A percentile compares a stretch with the other conserved stretches of the same genome.
Evolutionary conservation across 352 stramenopile species (phyloP).

Genomic region (Hyaloperonospora arabidopsidis): DNA sequence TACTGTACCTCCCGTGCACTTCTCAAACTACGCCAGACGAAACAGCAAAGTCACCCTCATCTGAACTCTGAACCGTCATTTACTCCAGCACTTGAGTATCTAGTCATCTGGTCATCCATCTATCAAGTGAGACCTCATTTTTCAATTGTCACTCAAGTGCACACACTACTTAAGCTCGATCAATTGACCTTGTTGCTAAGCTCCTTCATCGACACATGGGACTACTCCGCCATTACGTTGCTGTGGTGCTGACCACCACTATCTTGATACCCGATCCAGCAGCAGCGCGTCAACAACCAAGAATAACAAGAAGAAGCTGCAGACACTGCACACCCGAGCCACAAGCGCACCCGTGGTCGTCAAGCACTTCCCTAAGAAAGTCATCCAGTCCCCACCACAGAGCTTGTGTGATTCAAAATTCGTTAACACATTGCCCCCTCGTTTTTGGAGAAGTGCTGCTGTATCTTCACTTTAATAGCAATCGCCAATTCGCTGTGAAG

Average conservation of each 20-base stretch:
- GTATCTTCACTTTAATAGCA: conserved; percentile 31
- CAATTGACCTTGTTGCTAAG: neutral
- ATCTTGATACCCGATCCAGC: conserved; percentile 10
- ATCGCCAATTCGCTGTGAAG: conserved; percentile 44
- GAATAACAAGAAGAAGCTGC: conserved; percentile 14
- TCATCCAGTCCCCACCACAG: conserved; percentile 25
- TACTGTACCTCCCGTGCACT: neutral
- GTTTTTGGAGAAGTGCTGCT: conserved; percentile 55
- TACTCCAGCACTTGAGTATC: too few species aligned
- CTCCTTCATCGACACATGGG: conserved; percentile 14
- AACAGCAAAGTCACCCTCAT: conserved; percentile 6
- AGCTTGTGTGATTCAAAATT: conserved; percentile 34
- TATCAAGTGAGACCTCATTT: conserved; percentile 16
- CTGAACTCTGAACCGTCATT: conserved; percentile 12
- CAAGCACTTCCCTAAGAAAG: too few species aligned
- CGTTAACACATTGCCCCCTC: conserved; percentile 34
- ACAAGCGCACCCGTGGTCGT: too few species aligned
- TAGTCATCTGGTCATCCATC: conserved; percentile 2
- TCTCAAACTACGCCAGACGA: conserved; percentile 1
- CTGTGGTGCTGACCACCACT: conserved; percentile 27
- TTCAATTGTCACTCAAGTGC: conserved; percentile 10
- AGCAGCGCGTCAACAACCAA: conserved; percentile 16
- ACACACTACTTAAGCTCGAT: conserved; percentile 2
- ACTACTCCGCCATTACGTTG: conserved; percentile 30
- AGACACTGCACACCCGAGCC: conserved; percentile 1